These are phyloP conservation scores for Tolypocladium guangdongense DNA, from an alignment of 2,329 filamentous ascomycete species.

Conservation along the genomic window DNA sequence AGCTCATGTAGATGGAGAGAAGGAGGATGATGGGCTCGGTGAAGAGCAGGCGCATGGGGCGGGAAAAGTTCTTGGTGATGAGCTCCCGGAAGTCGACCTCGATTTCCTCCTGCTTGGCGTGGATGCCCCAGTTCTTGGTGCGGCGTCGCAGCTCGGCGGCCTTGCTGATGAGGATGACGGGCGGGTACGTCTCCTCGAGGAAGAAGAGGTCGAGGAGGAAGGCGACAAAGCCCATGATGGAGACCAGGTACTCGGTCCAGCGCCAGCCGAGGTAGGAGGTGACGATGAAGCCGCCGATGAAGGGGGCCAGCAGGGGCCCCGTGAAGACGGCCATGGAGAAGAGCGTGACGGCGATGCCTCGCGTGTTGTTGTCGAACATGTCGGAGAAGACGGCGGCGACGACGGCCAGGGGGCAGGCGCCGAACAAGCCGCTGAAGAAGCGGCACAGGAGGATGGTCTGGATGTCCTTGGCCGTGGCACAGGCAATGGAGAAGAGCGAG, in stretches of 20 bases:
- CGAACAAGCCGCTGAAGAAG: conserved; percentile 65
- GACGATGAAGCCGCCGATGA: conserved; percentile 58
- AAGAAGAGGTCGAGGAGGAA: conserved; percentile 50
- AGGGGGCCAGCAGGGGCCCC: conserved; percentile 56
- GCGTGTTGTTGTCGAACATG: conserved; percentile 55
- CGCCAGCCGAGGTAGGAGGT: conserved; percentile 57
- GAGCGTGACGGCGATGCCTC: conserved; percentile 37
- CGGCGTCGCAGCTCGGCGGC: conserved; percentile 49
- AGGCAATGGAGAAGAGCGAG: conserved; percentile 54
- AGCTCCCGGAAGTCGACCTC: conserved; percentile 55
- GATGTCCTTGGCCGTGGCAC: conserved; percentile 55
- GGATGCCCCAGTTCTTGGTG: conserved; percentile 59
- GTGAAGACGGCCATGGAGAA: conserved; percentile 46
- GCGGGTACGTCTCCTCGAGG: conserved; percentile 60
- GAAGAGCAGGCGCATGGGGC: conserved; percentile 54
- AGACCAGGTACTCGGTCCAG: conserved; percentile 57
- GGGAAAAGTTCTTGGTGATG: conserved; percentile 54
- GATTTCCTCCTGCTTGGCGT: conserved; percentile 62
- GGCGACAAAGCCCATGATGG: conserved; percentile 52
- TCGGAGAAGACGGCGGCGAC: conserved; percentile 63
- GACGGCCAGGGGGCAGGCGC: conserved; percentile 56
- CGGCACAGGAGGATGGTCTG: conserved; percentile 60
- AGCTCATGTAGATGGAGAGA: conserved; percentile 61
- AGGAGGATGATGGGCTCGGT: conserved; percentile 59
- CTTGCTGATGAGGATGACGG: conserved; percentile 51